Evolutionary conservation across 2,329 filamentous ascomycete genomes (phyloP).

Genomic region (Dothideomycetidae sp.): DNA sequence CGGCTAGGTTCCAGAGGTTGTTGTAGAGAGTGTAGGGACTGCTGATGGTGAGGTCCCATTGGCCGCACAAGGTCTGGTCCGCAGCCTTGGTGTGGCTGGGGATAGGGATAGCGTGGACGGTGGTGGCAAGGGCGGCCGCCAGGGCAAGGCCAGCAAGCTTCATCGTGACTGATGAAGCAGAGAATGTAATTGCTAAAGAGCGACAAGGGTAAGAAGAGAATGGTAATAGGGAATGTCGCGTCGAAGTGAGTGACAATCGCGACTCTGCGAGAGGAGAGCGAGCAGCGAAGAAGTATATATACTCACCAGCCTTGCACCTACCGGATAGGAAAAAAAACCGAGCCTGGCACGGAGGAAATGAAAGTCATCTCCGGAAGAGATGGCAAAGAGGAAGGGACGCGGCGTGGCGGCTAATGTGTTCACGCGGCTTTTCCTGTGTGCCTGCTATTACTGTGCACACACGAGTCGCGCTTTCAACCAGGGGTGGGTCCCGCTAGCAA

Average conservation of each 20-base stretch:
- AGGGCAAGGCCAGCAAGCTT: constrained; percentile 13
- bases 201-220: not conserved
- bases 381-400: too few species aligned
- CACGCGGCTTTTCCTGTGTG: too few species aligned
- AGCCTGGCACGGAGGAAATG: not conserved
- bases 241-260: too few species aligned
- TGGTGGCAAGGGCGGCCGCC: constrained; percentile 10
- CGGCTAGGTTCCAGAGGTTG: constrained; percentile 32
- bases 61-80: constrained; percentile 17
- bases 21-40: constrained; percentile 25
- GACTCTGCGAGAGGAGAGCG: not conserved
- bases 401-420: too few species aligned
- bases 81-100: constrained; percentile 12
- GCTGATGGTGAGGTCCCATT: constrained; percentile 18
- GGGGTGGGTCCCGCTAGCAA: too few species aligned
- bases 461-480: too few species aligned
- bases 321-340: not conserved
- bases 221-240: too few species aligned
- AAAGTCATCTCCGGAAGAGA: not conserved
- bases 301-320: not conserved
- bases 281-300: not conserved
- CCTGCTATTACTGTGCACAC: too few species aligned
- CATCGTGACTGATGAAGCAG: constrained; percentile 11
- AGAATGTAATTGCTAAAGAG: constrained; percentile 1
- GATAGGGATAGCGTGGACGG: constrained; percentile 13